Base-by-base conservation (phyloP, 805 yeast species). In the Ogataea philodendri region DNA sequence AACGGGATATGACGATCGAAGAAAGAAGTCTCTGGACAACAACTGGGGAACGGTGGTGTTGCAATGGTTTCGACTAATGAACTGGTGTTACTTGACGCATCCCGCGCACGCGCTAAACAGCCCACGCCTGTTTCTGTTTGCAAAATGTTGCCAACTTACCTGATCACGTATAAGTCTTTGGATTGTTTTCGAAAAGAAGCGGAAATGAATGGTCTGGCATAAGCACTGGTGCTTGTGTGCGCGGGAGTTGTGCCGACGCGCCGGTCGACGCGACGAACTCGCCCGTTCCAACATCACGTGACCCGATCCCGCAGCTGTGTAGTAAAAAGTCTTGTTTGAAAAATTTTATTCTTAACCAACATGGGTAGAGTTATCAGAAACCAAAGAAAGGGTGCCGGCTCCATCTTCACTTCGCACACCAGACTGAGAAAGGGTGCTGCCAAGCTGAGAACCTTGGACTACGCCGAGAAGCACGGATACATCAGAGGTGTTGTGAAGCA, bases 351-450 rank as follows among this genome's bases (percentile, higher is more conserved):
- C 21, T 23, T 17, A 35, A 28, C 26, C 32, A 35, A 35, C 39
- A 31, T 36, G 40, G 96, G 96, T 85, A 87, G 97, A 84, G 99
- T 93, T 77, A 93, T 93, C 81, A 95, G 98, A 80, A 93, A 93
- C 84, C 99, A 93, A 84, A 89, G 99, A 88, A 93, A 93, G 81
- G 97, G 97, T 84, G 96, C 96, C 74, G 97, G 98, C 70, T 90
- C 97, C 66, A 88, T 93, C 82, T 93, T 93, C 88, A 84, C 95
- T 70, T 82, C 98, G 66, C 95, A 90, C 93, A 90, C 97, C 81
- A 90, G 97, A 78, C 86, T 93, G 74, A 88, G 98, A 85, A 86
- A 93, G 78, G 98, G 98, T 73, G 97, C 98, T 70, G 98, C 98
- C 70, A 90, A 90, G 86, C 83, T 90, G 72, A 87, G 98, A 84